These are phyloP conservation scores for Neurospora sp. DNA, from an alignment of 2,329 filamentous ascomycete species.

Conservation along the genomic window DNA sequence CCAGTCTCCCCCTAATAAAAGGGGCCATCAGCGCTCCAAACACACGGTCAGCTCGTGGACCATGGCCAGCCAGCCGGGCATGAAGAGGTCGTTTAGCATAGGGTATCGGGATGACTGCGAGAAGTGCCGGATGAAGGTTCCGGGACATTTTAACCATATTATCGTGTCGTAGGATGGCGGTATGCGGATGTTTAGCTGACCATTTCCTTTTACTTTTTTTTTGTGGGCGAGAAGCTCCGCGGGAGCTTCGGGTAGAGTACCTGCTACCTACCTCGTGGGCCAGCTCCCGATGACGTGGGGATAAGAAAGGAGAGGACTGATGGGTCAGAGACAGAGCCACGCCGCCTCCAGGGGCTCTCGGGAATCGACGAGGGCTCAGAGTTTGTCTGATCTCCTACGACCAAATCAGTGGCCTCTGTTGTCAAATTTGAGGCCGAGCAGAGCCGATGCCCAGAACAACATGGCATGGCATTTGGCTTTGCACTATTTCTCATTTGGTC, in stretches of 20 bases:
- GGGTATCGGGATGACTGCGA: constrained; percentile 70
- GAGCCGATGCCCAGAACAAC: background rate
- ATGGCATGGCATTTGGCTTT: background rate
- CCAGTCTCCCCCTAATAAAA: constrained; percentile 31
- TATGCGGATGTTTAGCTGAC: constrained; percentile 1
- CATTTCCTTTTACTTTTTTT: background rate
- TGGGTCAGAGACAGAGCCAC: background rate
- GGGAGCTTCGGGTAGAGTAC: background rate
- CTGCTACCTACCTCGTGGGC: background rate
- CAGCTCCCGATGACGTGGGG: background rate
- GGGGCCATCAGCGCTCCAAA: constrained; percentile 47
- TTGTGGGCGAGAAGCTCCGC: background rate
- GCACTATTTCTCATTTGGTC: background rate
- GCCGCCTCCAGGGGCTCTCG: background rate
- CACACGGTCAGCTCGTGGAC: constrained; percentile 54
- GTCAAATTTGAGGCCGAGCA: background rate
- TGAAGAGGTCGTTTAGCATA: constrained; percentile 67
- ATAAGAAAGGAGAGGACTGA: background rate
- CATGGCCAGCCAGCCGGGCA: constrained; percentile 41
- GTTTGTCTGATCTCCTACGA: background rate
- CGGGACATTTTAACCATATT: constrained; percentile 74
- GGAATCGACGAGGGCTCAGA: background rate
- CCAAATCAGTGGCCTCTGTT: background rate
- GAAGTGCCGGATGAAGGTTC: constrained; percentile 64
- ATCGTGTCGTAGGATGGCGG: constrained; percentile 45